Evolutionary conservation across 2,329 filamentous ascomycete genomes (phyloP).

Genomic region (Triangularia setosa): DNA sequence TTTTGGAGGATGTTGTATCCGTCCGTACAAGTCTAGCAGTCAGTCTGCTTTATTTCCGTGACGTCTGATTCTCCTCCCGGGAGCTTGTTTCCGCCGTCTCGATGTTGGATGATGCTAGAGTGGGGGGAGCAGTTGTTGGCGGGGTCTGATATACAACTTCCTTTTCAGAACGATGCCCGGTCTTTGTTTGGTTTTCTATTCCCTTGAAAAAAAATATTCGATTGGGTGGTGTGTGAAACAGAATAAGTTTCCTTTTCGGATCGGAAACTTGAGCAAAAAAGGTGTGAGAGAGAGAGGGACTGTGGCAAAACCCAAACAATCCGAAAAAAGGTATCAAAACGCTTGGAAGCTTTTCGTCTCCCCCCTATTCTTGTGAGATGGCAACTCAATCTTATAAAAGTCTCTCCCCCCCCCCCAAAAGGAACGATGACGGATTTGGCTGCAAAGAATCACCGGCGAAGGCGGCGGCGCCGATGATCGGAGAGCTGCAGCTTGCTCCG

Average conservation of each 20-base stretch:
- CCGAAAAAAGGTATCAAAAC: not conserved
- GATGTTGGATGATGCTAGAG: not conserved
- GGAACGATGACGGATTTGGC: not conserved
- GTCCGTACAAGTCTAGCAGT: slow-evolving; percentile 1
- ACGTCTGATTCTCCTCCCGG: slow-evolving; percentile 5
- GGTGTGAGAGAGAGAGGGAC: not conserved
- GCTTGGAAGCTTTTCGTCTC: too few relatives aligned
- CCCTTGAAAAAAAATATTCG: not conserved
- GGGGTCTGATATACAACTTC: not conserved
- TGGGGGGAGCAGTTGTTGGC: not conserved
- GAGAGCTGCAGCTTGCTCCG: slow-evolving; percentile 29
- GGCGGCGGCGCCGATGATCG: slow-evolving; percentile 31
- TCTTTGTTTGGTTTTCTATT: not conserved
- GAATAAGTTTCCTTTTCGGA: not conserved
- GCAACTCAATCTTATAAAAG: not conserved
- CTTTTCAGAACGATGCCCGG: not conserved
- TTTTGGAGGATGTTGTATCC: too few relatives aligned
- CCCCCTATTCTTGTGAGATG: not conserved
- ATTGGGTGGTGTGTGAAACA: not conserved
- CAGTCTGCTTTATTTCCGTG: too few relatives aligned
- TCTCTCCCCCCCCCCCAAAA: not conserved
- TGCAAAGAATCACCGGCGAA: not conserved
- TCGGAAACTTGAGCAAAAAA: not conserved
- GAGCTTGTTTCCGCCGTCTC: not conserved
- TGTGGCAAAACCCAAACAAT: not conserved